Percentiles rank a stretch among this genome's conserved stretches.
These are phyloP conservation scores for Solanum sejunctum DNA, from an alignment of 257 asterid genomes.

Conservation along the genomic window DNA sequence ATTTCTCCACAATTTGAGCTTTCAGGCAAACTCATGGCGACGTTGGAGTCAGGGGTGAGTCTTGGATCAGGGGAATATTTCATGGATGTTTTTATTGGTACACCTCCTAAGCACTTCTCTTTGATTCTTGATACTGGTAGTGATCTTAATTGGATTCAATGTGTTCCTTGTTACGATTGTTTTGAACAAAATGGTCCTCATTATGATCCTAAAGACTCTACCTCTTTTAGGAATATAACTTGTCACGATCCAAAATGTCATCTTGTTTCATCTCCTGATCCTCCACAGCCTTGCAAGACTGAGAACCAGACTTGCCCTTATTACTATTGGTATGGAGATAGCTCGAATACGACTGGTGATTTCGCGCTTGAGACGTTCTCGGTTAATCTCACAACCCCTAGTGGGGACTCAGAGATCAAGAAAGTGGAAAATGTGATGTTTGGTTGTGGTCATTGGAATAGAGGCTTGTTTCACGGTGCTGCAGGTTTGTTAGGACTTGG, in stretches of 20 bases:
- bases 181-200: constrained; percentile 73
- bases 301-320: constrained; percentile 60
- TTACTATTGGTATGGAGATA: constrained; percentile 90
- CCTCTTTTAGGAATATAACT: constrained; percentile 36
- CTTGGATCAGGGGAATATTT: constrained; percentile 64
- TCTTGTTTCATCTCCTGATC: constrained; percentile 72
- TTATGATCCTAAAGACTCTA: constrained; percentile 52
- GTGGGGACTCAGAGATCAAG: constrained; percentile 31
- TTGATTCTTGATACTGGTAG: constrained; percentile 86
- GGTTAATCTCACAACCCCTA: constrained; percentile 46
- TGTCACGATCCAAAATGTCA: constrained; percentile 63
- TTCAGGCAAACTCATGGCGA: constrained; percentile 57
- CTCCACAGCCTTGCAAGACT: constrained; percentile 37
- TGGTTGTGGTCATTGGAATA: constrained; percentile 94
- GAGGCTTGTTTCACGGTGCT: constrained; percentile 93
- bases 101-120: constrained; percentile 81
- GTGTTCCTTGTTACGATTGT: constrained; percentile 79
- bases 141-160: constrained; percentile 93
- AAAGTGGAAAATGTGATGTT: constrained; percentile 71
- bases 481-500: constrained; percentile 81
- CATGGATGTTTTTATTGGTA: constrained; percentile 82
- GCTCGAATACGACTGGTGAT: constrained; percentile 87
- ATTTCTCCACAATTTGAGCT: constrained; percentile 14
- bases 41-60: constrained; percentile 61
- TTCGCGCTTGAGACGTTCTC: constrained; percentile 72